Conservation (phyloP, 768 basidiomycete species). For the Hirschioporus abietinus region DNA sequence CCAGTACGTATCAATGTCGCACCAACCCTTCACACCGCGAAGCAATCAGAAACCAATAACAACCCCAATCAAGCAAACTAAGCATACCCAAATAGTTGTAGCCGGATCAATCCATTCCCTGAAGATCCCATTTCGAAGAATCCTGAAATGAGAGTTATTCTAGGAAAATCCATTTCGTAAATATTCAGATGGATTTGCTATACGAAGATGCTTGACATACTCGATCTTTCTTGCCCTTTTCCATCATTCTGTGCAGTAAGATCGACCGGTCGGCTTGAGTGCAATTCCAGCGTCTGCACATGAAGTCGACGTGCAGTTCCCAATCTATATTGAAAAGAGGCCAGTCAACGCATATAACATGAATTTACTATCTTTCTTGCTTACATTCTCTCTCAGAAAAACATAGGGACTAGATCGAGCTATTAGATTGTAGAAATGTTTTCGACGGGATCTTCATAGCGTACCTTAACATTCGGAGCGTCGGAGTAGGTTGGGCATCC, state of each 20-base stretch:
- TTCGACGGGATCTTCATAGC: background rate
- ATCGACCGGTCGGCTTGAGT: background rate
- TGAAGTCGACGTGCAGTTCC: conserved; percentile 1
- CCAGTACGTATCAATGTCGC: conserved; percentile 4
- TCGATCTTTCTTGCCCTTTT: background rate
- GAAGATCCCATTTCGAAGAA: conserved; percentile 2
- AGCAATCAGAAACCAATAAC: background rate
- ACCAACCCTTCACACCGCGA: background rate
- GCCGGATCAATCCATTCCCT: conserved; percentile 1
- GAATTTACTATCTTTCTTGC: background rate
- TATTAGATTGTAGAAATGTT: no score
- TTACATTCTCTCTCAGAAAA: background rate
- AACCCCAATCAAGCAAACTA: background rate
- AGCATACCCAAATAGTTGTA: background rate
- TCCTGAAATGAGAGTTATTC: conserved; percentile 1
- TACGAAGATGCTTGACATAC: background rate
- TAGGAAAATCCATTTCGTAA: background rate
- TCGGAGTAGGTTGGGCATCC: conserved; percentile 1
- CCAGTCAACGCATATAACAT: background rate
- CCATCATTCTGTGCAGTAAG: conserved; percentile 1
- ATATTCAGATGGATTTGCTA: background rate
- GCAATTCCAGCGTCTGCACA: conserved; percentile 1
- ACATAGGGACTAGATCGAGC: background rate
- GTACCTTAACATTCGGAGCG: conserved; percentile 2
- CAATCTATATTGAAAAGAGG: background rate